phyloP scores from a whole-genome alignment of 2,329 filamentous ascomycete genomes.

The Cladosporium cucumerinum region DNA sequence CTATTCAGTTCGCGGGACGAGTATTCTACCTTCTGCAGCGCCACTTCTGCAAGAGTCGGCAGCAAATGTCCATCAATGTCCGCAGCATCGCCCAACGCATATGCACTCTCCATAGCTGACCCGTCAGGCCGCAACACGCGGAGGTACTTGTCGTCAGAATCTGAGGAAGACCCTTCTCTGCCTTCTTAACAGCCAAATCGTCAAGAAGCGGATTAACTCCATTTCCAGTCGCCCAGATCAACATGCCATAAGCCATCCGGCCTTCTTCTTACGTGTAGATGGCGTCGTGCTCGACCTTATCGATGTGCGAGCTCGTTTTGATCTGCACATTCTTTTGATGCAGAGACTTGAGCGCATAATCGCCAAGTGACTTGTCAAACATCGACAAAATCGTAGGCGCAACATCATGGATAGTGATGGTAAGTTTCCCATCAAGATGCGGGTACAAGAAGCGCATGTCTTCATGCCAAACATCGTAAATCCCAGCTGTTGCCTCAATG shows the following conservation, averaged over 20 bases:
- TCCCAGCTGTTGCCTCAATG: conserved; percentile 44
- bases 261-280: conserved; percentile 39
- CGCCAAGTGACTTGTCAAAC: conserved; percentile 41
- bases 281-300: conserved; percentile 35
- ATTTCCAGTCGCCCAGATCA: conserved; percentile 41
- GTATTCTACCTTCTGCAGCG: conserved; percentile 40
- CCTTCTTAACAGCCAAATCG: conserved; percentile 33
- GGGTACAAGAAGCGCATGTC: conserved; percentile 42
- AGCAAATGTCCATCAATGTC: conserved; percentile 38
- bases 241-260: conserved; percentile 36
- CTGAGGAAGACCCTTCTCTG: conserved; percentile 33
- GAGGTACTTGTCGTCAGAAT: conserved; percentile 37
- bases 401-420: conserved; percentile 45
- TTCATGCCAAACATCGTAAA: conserved; percentile 42
- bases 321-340: conserved; percentile 38
- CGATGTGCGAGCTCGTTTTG: conserved; percentile 38
- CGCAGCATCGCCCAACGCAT: conserved; percentile 39
- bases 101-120: conserved; percentile 29
- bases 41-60: conserved; percentile 39
- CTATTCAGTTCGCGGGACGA: conserved; percentile 32
- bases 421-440: conserved; percentile 39
- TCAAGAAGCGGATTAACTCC: conserved; percentile 35
- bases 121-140: conserved; percentile 31
- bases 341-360: conserved; percentile 42
- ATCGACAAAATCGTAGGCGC: conserved; percentile 41